phyloP scores from a whole-genome alignment of 78 protist species.

The Dictyostelium discoideum region dicty_2.7 NC_007089.4:5060001-5060500 shows the following conservation, averaged over 20 bases:
- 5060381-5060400: not conserved
- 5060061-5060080: not conserved
- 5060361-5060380: no score
- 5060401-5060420: not conserved
- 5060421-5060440: not conserved
- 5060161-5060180: not conserved
- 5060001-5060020: not conserved
- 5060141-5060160: not conserved
- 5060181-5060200: not conserved
- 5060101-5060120: not conserved
- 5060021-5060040: not conserved
- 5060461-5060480: not conserved
- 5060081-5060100: not conserved
- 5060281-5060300: not conserved
- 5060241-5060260: not conserved
- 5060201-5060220: no score
- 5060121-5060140: not conserved
- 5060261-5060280: not conserved
- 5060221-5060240: not conserved
- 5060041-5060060: not conserved
- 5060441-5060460: no score
- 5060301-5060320: not conserved
- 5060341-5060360: no score
- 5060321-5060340: no score
- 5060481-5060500: not conserved